phyloP scores from a whole-genome alignment of 2,329 filamentous ascomycete genomes.

The Nigrospora oryzae region DNA sequence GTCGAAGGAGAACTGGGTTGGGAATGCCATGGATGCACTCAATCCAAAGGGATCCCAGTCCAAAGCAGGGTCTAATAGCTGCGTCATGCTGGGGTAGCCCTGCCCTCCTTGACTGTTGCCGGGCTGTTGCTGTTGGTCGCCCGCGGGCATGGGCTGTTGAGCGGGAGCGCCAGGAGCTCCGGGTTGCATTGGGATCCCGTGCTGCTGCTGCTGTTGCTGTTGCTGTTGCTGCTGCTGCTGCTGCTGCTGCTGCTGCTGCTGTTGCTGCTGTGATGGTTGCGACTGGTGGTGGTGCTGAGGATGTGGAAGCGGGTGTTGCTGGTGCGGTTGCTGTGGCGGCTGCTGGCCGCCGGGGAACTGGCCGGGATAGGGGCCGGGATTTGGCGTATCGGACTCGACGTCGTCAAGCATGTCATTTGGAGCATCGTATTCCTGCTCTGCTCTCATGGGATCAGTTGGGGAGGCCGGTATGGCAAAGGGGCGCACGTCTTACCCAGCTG shows the following conservation, averaged over 20 bases:
- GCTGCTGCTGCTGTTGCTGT: constrained; percentile 30
- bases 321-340: constrained; percentile 26
- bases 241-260: constrained; percentile 22
- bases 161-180: constrained; percentile 27
- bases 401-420: constrained; percentile 86
- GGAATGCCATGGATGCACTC: constrained; percentile 92
- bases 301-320: constrained; percentile 15
- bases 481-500: constrained; percentile 72
- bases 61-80: constrained; percentile 67
- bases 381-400: constrained; percentile 61
- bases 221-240: constrained; percentile 21
- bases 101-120: constrained; percentile 19
- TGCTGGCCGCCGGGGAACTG: constrained; percentile 36
- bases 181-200: constrained; percentile 29
- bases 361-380: constrained; percentile 57
- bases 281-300: neutral
- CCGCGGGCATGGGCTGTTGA: constrained; percentile 24
- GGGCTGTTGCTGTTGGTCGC: constrained; percentile 15
- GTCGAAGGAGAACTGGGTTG: constrained; percentile 71
- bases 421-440: constrained; percentile 96
- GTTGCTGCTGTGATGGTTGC: neutral
- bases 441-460: constrained; percentile 58
- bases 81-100: constrained; percentile 55
- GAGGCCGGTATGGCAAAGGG: constrained; percentile 32
- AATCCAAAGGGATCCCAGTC: constrained; percentile 92